Evolutionary conservation across 2,329 filamentous ascomycete species (phyloP).

Genomic region (Diplodia corticola): DNA sequence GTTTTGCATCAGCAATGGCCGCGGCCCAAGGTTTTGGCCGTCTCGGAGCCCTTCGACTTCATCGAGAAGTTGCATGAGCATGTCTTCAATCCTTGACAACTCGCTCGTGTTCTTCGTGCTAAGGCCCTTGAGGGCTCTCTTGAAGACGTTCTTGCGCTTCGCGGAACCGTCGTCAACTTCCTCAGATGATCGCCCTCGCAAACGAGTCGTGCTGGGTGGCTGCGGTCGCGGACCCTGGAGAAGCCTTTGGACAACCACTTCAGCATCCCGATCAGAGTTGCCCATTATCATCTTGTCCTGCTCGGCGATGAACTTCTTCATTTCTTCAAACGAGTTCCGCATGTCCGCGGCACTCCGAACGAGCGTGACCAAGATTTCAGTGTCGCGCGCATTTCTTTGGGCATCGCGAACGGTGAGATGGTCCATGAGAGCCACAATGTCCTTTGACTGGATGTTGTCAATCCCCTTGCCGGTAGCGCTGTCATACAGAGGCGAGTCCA

Average conservation of each 20-base stretch:
- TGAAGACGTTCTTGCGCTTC: conserved; percentile 93
- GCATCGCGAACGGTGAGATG: conserved; percentile 97
- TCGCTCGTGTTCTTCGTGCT: conserved; percentile 87
- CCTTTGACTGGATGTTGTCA: conserved; percentile 90
- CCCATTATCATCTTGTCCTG: conserved; percentile 88
- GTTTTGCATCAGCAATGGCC: conserved; percentile 27
- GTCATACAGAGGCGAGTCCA: conserved; percentile 87
- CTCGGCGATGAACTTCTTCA: conserved; percentile 88
- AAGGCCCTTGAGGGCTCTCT: conserved; percentile 86
- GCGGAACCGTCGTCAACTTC: conserved; percentile 62
- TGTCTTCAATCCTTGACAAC: conserved; percentile 69
- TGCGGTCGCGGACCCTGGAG: conserved; percentile 85
- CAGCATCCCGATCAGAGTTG: conserved; percentile 82
- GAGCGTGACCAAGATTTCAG: conserved; percentile 91
- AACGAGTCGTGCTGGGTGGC: conserved; percentile 48
- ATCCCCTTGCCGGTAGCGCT: conserved; percentile 83
- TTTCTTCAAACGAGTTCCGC: conserved; percentile 92
- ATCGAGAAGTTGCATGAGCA: conserved; percentile 81
- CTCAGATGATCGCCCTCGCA: conserved; percentile 40
- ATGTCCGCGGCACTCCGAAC: conserved; percentile 94
- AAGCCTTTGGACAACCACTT: conserved; percentile 77
- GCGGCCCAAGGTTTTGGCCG: conserved; percentile 34
- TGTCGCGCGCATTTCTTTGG: conserved; percentile 92
- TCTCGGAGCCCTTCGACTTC: conserved; percentile 74
- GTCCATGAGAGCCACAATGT: conserved; percentile 97